Base-by-base conservation (phyloP, 495 filamentous ascomycete species). In the Xylaria flabelliformis region DNA sequence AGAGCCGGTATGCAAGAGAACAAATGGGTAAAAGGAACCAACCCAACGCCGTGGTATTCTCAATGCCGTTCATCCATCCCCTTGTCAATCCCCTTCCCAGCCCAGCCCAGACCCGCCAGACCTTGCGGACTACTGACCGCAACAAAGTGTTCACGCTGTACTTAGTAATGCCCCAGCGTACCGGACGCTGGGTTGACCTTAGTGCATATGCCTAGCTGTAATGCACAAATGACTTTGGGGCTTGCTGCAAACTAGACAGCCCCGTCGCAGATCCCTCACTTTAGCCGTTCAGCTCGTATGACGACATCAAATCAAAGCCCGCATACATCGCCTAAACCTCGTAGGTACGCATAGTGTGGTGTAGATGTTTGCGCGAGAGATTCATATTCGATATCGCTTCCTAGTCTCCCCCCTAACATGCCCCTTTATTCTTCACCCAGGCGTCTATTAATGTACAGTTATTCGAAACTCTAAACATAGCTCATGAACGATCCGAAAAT, bases 401-500 rank as follows among this genome's bases (percentile, higher is more conserved):
- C 13, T 61, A 42, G 39, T 44, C 29, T 10, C 42, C 24, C 44
- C 19, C 12, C 67, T 55, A 70, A 56, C 67, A 50, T 51, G 55
- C 17, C 48, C 39, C 32, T 62, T 8, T 46, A 29, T 61, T 12
- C 29, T 32, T 32, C 15, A 9, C 24, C 9, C 34, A 36, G 32
- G 51, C 24, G 36, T 51, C 8, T 42, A 32, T 42, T 67, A 41
- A 34, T 69, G 26, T 78, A 73, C 73, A 78, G 34, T 12, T 19
- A 29, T 56, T 32, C 50, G 48, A 32, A 12, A 9, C 17, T 17
- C 17, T 44, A 13, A 2, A 17, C 7, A 8, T 15, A 29, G 6
- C 24, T 67, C 24, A 67, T 41, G 46, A 74, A 15, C 67, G 19
- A 69, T 78, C 75, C 7, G 69, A 68, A 59, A 78, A 78, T 15